phyloP scores from a whole-genome alignment of 2,329 filamentous ascomycete species.

The Colletotrichum tropicale region DNA sequence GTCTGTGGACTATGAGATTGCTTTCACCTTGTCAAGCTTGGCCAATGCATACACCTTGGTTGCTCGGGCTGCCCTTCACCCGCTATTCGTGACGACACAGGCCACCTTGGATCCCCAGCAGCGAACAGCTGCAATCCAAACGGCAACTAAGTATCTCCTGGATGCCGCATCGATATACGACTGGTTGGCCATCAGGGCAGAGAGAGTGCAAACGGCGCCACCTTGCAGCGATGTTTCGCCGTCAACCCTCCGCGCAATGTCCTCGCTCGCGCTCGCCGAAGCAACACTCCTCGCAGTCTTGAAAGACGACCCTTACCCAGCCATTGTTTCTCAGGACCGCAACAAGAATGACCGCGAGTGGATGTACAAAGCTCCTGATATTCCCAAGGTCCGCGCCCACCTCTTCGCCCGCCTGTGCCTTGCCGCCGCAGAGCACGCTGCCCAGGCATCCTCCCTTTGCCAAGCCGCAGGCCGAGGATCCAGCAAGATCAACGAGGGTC shows the following conservation, averaged over 20 bases:
- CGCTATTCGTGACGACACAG: constrained; percentile 70
- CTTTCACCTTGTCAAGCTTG: constrained; percentile 78
- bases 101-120: constrained; percentile 68
- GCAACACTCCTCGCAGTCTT: constrained; percentile 88
- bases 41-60: constrained; percentile 76
- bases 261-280: constrained; percentile 78
- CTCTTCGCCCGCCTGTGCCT: constrained; percentile 88
- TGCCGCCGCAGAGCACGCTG: constrained; percentile 85
- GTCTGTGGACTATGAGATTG: constrained; percentile 82
- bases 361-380: constrained; percentile 92
- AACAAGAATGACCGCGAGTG: constrained; percentile 88
- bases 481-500: constrained; percentile 63
- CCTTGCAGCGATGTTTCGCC: constrained; percentile 60
- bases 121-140: constrained; percentile 71
- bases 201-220: constrained; percentile 40
- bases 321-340: constrained; percentile 78
- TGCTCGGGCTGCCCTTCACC: constrained; percentile 74
- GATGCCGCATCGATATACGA: constrained; percentile 80
- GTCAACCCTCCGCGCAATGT: constrained; percentile 58
- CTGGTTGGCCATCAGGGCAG: constrained; percentile 66
- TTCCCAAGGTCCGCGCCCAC: constrained; percentile 87
- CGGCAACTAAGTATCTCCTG: constrained; percentile 78
- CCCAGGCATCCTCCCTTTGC: constrained; percentile 66
- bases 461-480: constrained; percentile 33
- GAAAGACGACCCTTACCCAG: constrained; percentile 93